Evolutionary conservation across 768 basidiomycete genomes (phyloP).

Genomic region (Agrocybe praecox): DNA sequence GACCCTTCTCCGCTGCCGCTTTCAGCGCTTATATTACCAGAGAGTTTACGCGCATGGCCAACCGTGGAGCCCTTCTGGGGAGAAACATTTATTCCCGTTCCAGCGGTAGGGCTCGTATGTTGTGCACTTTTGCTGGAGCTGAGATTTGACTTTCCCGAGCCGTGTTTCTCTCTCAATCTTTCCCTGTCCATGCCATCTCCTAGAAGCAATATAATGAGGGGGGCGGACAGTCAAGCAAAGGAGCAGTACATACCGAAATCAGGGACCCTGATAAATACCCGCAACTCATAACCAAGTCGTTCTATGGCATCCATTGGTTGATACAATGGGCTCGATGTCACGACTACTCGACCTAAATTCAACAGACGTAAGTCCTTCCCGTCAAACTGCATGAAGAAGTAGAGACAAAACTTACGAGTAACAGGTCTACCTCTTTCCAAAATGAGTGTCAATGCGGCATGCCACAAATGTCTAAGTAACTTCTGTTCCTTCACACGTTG

Average conservation of each 20-base stretch:
- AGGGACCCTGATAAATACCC: conserved; percentile 71
- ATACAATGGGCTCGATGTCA: conserved; percentile 82
- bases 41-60: conserved; percentile 24
- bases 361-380: not conserved
- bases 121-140: conserved; percentile 15
- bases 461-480: conserved; percentile 57
- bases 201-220: not conserved
- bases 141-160: conserved; percentile 15
- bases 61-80: conserved; percentile 11
- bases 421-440: conserved; percentile 82
- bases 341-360: conserved; percentile 60
- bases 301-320: conserved; percentile 78
- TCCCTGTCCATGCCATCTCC: conserved; percentile 63
- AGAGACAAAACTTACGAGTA: conserved; percentile 41
- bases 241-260: conserved; percentile 44
- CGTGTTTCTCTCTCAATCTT: conserved; percentile 28
- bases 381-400: not conserved
- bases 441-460: conserved; percentile 75
- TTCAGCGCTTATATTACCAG: conserved; percentile 27
- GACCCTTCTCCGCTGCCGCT: conserved; percentile 24
- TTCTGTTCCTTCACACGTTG: conserved; percentile 22
- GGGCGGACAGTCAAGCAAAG: not conserved
- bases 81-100: not conserved
- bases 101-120: conserved; percentile 13
- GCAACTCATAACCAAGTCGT: conserved; percentile 74